Evolutionary conservation across 2,329 filamentous ascomycete species (phyloP).

Genomic region (Fusarium domesticum): DNA sequence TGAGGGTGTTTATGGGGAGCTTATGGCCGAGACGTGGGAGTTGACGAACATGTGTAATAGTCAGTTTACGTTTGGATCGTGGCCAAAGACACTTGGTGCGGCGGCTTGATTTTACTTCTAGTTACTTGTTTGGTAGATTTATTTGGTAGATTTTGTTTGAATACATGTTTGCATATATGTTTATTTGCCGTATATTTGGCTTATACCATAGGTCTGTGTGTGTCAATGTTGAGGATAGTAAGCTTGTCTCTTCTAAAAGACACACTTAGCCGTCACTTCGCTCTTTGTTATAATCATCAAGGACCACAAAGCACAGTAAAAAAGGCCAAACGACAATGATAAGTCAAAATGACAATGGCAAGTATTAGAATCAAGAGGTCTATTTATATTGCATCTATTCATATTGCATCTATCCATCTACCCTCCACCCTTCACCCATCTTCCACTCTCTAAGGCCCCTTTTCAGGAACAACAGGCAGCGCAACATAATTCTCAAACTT

Average conservation of each 20-base stretch:
- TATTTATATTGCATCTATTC: background rate
- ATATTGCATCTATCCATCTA: background rate
- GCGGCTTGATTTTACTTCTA: background rate
- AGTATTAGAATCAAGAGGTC: too few species aligned
- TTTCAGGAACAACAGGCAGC: slow-evolving; percentile 49
- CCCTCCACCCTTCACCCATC: too few species aligned
- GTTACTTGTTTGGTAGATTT: background rate
- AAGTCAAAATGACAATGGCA: too few species aligned
- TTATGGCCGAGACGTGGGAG: slow-evolving; percentile 64
- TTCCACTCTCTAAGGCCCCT: background rate
- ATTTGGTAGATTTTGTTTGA: background rate
- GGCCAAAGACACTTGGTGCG: slow-evolving; percentile 9
- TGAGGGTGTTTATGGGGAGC: slow-evolving; percentile 37
- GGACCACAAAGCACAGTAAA: too few species aligned
- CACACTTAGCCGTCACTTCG: too few species aligned
- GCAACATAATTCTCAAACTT: slow-evolving; percentile 49
- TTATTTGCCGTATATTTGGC: too few species aligned
- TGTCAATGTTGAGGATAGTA: too few species aligned
- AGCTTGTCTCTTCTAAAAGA: too few species aligned
- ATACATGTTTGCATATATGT: too few species aligned
- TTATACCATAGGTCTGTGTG: too few species aligned
- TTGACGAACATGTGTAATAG: slow-evolving; percentile 63
- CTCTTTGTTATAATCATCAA: too few species aligned
- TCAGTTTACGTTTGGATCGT: slow-evolving; percentile 52
- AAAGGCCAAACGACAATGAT: too few species aligned